Conservation (phyloP, 2,329 filamentous ascomycete species). For the Pseudogymnoascus sp. region DNA sequence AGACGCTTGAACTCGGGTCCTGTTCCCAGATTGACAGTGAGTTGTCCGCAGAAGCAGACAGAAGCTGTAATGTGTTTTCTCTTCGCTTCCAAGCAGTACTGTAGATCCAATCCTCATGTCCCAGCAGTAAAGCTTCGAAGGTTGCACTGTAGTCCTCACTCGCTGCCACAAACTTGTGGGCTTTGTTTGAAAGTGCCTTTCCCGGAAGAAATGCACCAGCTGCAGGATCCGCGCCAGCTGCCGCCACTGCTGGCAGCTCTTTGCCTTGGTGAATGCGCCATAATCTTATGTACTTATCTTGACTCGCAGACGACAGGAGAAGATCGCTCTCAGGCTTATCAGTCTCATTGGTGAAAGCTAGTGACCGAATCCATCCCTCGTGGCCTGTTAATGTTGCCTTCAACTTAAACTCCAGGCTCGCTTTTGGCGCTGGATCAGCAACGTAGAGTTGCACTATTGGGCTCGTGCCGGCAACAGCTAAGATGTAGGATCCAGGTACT, state of each 20-base stretch:
- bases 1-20: conserved; percentile 77
- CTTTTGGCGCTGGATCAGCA: conserved; percentile 37
- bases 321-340: conserved; percentile 54
- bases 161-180: conserved; percentile 62
- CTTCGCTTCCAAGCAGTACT: conserved; percentile 48
- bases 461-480: conserved; percentile 82
- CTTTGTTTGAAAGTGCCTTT: conserved; percentile 80
- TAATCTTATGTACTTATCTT: conserved; percentile 93
- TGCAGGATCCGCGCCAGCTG: conserved; percentile 48
- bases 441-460: conserved; percentile 76
- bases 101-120: conserved; percentile 98
- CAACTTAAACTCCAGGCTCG: conserved; percentile 51
- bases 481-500: conserved; percentile 46
- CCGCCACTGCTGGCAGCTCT: conserved; percentile 51
- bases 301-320: conserved; percentile 84
- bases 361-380: conserved; percentile 87
- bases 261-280: conserved; percentile 77
- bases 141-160: conserved; percentile 67
- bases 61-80: conserved; percentile 54
- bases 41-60: conserved; percentile 92
- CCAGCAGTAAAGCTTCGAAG: conserved; percentile 87
- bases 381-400: conserved; percentile 79
- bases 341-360: conserved; percentile 67
- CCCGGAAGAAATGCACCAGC: conserved; percentile 54
- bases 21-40: conserved; percentile 90